Evolutionary conservation across 2,329 filamentous ascomycete species (phyloP).

Genomic region (Fusarium neocosmosporiellum): DNA sequence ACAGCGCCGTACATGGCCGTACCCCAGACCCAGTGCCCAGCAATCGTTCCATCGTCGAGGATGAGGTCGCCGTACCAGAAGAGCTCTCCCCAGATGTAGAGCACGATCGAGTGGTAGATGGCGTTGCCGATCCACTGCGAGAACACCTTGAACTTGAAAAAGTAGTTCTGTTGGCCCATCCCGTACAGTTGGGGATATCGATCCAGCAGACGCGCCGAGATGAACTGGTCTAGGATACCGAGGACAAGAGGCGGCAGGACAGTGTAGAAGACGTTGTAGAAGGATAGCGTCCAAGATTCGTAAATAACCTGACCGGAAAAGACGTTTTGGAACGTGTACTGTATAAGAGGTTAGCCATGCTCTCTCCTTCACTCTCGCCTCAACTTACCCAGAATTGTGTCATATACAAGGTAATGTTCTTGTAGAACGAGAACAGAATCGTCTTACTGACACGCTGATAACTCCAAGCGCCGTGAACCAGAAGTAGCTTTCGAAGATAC

Average conservation of each 20-base stretch:
- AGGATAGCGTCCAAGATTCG: slow-evolving; percentile 99
- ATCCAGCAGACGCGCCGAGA: slow-evolving; percentile 92
- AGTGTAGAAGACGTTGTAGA: slow-evolving; percentile 99
- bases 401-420: slow-evolving; percentile 98
- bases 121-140: slow-evolving; percentile 93
- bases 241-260: slow-evolving; percentile 92
- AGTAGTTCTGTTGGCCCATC: slow-evolving; percentile 90
- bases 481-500: slow-evolving; percentile 89
- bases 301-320: slow-evolving; percentile 98
- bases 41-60: slow-evolving; percentile 80
- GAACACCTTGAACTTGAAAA: slow-evolving; percentile 94
- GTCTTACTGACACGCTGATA: slow-evolving; percentile 98
- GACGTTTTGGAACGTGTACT: slow-evolving; percentile 98
- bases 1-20: slow-evolving; percentile 93
- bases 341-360: slow-evolving; percentile 32
- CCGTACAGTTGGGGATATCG: slow-evolving; percentile 96
- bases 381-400: slow-evolving; percentile 94
- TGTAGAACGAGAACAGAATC: slow-evolving; percentile 99
- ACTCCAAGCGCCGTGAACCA: slow-evolving; percentile 97
- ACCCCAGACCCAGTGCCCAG: slow-evolving; percentile 98
- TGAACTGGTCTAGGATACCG: slow-evolving; percentile 97
- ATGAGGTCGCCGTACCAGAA: slow-evolving; percentile 87
- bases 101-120: slow-evolving; percentile 92
- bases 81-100: slow-evolving; percentile 86
- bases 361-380: neutral